Evolutionary conservation across 176 grass and related monocot species (phyloP), one percentile per base, ranked within the genome.

Genomic region (Eleusine coracana): DNA sequence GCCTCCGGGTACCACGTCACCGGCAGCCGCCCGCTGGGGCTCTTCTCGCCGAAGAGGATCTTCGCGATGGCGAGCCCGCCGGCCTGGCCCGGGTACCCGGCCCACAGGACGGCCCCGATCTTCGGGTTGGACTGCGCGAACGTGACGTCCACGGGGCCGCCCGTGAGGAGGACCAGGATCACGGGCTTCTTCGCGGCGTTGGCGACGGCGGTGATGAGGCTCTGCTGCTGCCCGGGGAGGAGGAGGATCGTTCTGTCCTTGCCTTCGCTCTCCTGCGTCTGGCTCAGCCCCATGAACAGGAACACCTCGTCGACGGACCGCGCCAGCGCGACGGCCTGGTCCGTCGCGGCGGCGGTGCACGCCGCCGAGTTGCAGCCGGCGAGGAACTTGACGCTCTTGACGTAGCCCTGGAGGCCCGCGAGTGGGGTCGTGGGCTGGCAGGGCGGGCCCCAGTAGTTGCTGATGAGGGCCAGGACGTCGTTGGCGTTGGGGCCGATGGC

Each of bases 1-100:
- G 86, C 85, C 12, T 94, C 75, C 18, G 94, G 85, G 74, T 97
- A 97, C 94, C 92, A 97, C 1, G 91, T 97, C 8, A 92, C 83
- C 1, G 92, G 92, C 64, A 97, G 54, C 75, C 71, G 84, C 0
- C 92, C 94, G 15, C 89, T 54, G 37, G 94, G 94, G 84, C 87
- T 97, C 68, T 90, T 74, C 7, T 90, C 85, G 10, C 94, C 92
- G 46, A 94, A 97, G 9, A 97, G 85, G 5, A 97, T 75, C 1
- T 60, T 74, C 8, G 94, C 87, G 13, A 97, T 86, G 41, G 94
- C 94, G 16, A 64, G 84, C 1, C 91, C 91, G 1, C 94, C 91
- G 10, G 85, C 82, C 46, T 97, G 84, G 61, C 94, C 94, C 0
- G 87, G 87, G 40, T 94, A 97, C 0, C 94, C 92, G 0, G 86